Base-by-base conservation (phyloP, 192 early-diverging fungal species). In the Obelidium mucronatum region DNA sequence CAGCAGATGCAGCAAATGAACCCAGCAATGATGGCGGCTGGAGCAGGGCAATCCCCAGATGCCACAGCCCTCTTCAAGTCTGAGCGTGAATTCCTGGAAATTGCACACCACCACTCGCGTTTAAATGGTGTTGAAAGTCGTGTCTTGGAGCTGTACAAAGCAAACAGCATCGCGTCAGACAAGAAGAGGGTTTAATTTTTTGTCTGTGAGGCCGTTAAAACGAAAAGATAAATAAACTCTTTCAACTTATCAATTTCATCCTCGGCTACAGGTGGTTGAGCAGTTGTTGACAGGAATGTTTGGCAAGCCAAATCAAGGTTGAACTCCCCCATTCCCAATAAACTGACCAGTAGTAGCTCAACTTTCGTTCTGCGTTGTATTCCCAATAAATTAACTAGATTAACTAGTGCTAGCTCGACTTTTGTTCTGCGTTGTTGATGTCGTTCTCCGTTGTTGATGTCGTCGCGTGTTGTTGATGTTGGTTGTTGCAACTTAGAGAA, bases 1-100 rank as follows among this genome's bases (percentile, higher is more conserved):
- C 85, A 92, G 36, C 93, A 94, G 19, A 97, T 97, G 94, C 89
- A 92, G 39, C 84, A 87, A 37, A 96, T 96, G 93, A 91, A 92
- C 40, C 87, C 90, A 62, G 90, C 87, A 35, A 87, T 86, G 77
- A 77, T 78, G 44, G 64, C 80, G 77, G 33, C 87, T 88, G 80
- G 87, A 92, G 2, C 94, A 92, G 55, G 93, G 92, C 78, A 73
- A 79, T 60, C 94, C 89, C n/a, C 88, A 90, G 82, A 86, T 75
- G 94, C 93, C 62, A 80, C 90, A 78, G 97, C 96, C 84, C 80
- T 93, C 75, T 96, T 96, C 74, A 82, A 94, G 84, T 90, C 88
- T 72, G 94, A 96, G 83, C 92, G 92, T 75, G 97, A 98, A 79
- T 93, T 90, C 64, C 82, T 97, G 67, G 85, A 93, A 54, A 88